Percentiles rank a stretch among this genome's conserved stretches.
phyloP scores from a whole-genome alignment of 2,329 filamentous ascomycete species.

The Stenocarpella maydis region DNA sequence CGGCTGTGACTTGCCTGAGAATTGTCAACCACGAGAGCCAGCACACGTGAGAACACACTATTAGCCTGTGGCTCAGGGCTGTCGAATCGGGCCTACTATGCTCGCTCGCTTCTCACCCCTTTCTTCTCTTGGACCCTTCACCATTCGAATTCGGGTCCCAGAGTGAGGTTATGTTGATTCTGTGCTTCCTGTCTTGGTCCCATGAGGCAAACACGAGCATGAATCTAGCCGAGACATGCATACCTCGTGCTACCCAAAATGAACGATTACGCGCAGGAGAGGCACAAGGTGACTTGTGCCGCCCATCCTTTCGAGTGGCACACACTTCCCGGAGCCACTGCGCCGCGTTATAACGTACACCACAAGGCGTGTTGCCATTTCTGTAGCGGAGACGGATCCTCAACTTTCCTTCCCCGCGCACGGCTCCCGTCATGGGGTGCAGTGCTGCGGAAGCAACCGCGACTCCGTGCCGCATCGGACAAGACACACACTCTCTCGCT shows the following conservation, averaged over 20 bases:
- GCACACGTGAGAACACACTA: background rate
- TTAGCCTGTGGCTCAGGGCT: background rate
- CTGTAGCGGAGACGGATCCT: conserved; percentile 19
- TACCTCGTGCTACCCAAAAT: conserved; percentile 23
- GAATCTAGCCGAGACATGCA: conserved; percentile 36
- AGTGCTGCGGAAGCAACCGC: conserved; percentile 15
- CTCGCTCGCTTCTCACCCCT: background rate
- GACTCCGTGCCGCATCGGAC: conserved; percentile 24
- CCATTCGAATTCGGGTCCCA: background rate
- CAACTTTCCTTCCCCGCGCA: conserved; percentile 5
- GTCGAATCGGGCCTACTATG: background rate
- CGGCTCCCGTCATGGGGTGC: conserved; percentile 21
- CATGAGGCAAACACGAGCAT: conserved; percentile 33
- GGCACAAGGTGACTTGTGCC: conserved; percentile 32
- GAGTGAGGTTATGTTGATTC: background rate
- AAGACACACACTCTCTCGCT: conserved; percentile 10
- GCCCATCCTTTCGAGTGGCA: conserved; percentile 29
- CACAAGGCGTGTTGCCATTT: conserved; percentile 21
- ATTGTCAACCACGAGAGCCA: background rate
- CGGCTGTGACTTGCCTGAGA: background rate
- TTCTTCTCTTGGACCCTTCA: background rate
- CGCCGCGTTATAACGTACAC: conserved; percentile 24
- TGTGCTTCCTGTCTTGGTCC: conserved; percentile 21
- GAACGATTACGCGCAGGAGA: conserved; percentile 35
- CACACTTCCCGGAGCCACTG: conserved; percentile 10